Evolutionary conservation across 2,329 filamentous ascomycete genomes (phyloP).

Genomic region (Trichoderma polysporum): DNA sequence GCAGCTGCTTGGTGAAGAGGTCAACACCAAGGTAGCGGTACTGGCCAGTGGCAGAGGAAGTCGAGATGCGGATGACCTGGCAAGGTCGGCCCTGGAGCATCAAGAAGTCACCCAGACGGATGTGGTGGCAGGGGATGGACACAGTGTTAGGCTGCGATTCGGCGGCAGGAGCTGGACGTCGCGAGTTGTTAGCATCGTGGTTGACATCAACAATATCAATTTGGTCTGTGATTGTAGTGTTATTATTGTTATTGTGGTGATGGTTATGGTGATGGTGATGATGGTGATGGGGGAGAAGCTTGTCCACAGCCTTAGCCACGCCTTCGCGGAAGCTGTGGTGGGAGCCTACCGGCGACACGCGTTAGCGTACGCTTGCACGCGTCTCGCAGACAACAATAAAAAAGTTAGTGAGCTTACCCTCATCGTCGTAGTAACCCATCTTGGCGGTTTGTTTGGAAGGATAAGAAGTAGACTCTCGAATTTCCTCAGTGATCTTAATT

Average conservation of each 20-base stretch:
- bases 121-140: slow-evolving; percentile 98
- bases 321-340: slow-evolving; percentile 60
- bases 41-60: slow-evolving; percentile 95
- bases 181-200: slow-evolving; percentile 25
- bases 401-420: slow-evolving; percentile 45
- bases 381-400: not conserved
- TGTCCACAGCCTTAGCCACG: slow-evolving; percentile 58
- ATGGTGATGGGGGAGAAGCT: slow-evolving; percentile 48
- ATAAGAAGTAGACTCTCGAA: slow-evolving; percentile 55
- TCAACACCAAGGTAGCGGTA: slow-evolving; percentile 99
- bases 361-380: slow-evolving; percentile 22
- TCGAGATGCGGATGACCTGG: slow-evolving; percentile 99
- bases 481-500: slow-evolving; percentile 63
- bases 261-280: slow-evolving; percentile 51
- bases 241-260: slow-evolving; percentile 47
- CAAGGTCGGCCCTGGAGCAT: slow-evolving; percentile 98
- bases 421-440: slow-evolving; percentile 67
- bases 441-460: slow-evolving; percentile 49
- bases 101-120: slow-evolving; percentile 97
- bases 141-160: slow-evolving; percentile 72
- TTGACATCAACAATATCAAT: slow-evolving; percentile 47
- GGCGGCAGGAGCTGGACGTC: slow-evolving; percentile 30
- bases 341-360: slow-evolving; percentile 45
- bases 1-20: slow-evolving; percentile 99
- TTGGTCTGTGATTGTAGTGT: slow-evolving; percentile 37